Base-by-base conservation (phyloP, 495 filamentous ascomycete species). In the Annulohypoxylon bovei region DNA sequence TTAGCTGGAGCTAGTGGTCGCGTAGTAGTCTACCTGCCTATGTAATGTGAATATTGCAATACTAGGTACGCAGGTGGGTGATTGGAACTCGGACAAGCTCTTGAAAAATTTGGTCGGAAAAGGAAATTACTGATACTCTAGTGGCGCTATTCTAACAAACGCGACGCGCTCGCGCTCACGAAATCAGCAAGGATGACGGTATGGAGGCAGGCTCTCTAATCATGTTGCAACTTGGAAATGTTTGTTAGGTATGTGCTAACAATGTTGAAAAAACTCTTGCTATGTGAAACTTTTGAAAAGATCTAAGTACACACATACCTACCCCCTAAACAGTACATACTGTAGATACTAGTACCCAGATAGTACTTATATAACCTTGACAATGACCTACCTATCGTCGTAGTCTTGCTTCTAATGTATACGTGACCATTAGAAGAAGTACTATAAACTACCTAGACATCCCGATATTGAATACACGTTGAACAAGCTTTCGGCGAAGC, bases 41-140 rank as follows among this genome's bases (percentile, higher is more conserved):
- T 46, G 23, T 23, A 52, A 33, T 56, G 25, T 23, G 20, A 33
- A 35, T 30, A 50, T 53, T 54, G 16, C 22, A 53, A 55, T 37
- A 42, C 42, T 18, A 53, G n/a, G 56, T 23, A 28, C 44, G 4
- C 22, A 47, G n/a, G 22, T 50, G 33, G 25, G 11, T 23, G 16
- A 47, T 68, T 62, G 32, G 23, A 20, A 35, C 44, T 71, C 55
- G 62, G 58, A 63, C 58, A 39, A 30, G 35, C 53, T 53, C 63
- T 63, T 25, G 59, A 49, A 25, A 25, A 56, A 64, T 39, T 49
- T 44, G 56, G 53, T 59, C 64, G 35, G 67, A 61, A 67, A 30
- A 27, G 63, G 69, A 54, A 64, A 64, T 53, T 63, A 56, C 39
- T 50, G 44, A 72, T 59, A 47, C 37, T 50, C 32, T 33, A 71